phyloP scores from a whole-genome alignment of 2,329 filamentous ascomycete genomes.

The Fusarium dimerum region DNA sequence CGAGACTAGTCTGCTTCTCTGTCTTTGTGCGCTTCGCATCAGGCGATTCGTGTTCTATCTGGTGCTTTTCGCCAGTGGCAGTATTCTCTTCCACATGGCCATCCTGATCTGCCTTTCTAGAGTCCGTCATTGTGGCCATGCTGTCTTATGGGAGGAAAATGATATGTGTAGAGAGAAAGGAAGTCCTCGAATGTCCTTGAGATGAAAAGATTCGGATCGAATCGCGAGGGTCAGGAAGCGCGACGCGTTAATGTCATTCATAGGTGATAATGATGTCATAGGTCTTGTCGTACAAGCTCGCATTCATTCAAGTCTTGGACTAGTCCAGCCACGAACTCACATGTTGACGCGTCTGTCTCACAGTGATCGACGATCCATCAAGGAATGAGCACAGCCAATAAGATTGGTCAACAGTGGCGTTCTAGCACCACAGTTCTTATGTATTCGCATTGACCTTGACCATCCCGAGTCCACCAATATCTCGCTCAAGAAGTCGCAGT shows the following conservation, averaged over 20 bases:
- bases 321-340: slow-evolving; percentile 5
- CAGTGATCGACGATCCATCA: background rate
- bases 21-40: slow-evolving; percentile 31
- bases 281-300: slow-evolving; percentile 9
- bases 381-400: no score
- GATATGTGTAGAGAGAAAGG: background rate
- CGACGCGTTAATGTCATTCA: slow-evolving; percentile 17
- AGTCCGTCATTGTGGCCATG: slow-evolving; percentile 14
- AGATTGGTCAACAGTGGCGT: no score
- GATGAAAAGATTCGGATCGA: background rate
- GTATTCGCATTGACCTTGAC: slow-evolving; percentile 21
- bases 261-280: slow-evolving; percentile 26
- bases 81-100: slow-evolving; percentile 10
- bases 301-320: slow-evolving; percentile 11
- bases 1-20: slow-evolving; percentile 23
- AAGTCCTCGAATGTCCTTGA: background rate
- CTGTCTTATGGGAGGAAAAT: background rate
- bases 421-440: no score
- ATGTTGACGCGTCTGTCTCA: slow-evolving; percentile 1
- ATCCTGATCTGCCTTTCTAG: slow-evolving; percentile 8
- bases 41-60: slow-evolving; percentile 27
- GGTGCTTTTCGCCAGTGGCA: slow-evolving; percentile 31
- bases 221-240: background rate
- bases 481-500: slow-evolving; percentile 40
- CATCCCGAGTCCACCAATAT: slow-evolving; percentile 31